These are phyloP conservation scores for Oryza rufipogon DNA, from an alignment of 176 grass and related monocot genomes.

Conservation along the genomic window DNA sequence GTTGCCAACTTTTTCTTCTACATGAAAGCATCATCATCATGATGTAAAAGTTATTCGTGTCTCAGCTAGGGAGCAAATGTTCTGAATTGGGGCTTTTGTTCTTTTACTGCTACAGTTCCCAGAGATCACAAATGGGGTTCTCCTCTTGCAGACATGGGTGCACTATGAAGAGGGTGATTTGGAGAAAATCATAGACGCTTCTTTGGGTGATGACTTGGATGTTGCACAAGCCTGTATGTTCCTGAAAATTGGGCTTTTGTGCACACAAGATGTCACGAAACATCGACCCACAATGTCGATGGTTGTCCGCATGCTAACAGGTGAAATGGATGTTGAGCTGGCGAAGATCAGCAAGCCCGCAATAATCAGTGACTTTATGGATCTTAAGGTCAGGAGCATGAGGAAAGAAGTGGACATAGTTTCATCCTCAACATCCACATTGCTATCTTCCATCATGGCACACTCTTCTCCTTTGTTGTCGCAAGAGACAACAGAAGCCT, in stretches of 20 bases:
- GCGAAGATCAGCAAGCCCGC: conserved; percentile 68
- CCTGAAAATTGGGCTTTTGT: conserved; percentile 77
- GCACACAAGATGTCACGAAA: conserved; percentile 73
- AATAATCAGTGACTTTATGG: conserved; percentile 74
- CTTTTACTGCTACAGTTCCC: conserved; percentile 61
- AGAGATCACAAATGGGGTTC: conserved; percentile 69
- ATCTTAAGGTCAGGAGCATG: conserved; percentile 70
- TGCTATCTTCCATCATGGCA: conserved; percentile 47
- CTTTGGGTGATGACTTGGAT: conserved; percentile 65
- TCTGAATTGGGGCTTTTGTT: conserved; percentile 43
- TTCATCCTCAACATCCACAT: conserved; percentile 27
- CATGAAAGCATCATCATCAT: neutral
- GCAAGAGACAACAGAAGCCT: conserved; percentile 55
- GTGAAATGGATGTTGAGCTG: conserved; percentile 48
- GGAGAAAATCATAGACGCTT: conserved; percentile 61
- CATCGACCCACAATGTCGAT: conserved; percentile 66
- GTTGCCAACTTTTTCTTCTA: conserved; percentile 23
- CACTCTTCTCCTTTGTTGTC: conserved; percentile 50
- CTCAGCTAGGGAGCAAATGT: conserved; percentile 31
- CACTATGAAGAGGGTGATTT: conserved; percentile 64
- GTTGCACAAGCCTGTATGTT: conserved; percentile 62
- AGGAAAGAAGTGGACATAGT: conserved; percentile 48
- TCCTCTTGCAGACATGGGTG: conserved; percentile 85
- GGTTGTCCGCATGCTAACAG: conserved; percentile 60
- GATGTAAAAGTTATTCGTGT: neutral